Evolutionary conservation across 495 filamentous ascomycete species (phyloP), one percentile per base, ranked within the genome.

Genomic region (Evernia prunastri): DNA sequence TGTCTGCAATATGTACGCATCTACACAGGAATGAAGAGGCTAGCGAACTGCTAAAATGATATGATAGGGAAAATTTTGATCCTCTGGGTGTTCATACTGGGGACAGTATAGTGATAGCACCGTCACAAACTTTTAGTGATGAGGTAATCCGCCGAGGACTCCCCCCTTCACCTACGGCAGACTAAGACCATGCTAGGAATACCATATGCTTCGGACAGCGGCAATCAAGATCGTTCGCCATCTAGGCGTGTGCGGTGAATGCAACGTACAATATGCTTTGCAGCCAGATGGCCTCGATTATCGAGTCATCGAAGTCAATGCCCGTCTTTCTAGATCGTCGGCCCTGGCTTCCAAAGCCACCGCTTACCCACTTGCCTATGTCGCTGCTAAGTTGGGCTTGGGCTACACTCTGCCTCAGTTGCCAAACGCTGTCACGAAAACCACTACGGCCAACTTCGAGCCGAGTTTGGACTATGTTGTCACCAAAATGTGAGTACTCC

Each of bases 371-470:
- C 80, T 97, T 63, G 93, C 93, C 11, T 97, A 96, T 77, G 96
- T 94, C 64, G 93, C 93, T 63, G 93, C 93, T 47, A 97, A 97
- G 81, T 97, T 97, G 65, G 93, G 91, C 58, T 85, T 97, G 53
- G 93, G 93, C 25, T 92, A 97, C 78, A 96, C 86, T 68, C 82
- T 97, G 29, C 93, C 93, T 49, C 92, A 97, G 78, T 82, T 97
- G 29, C 93, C 94, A 68, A 97, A 97, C 70, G 92, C 93, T 61
- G 94, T 97, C 45, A 97, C 93, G 42, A 96, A 96, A 82, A 97
- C 93, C 25, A 97, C 93, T 23, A 98, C 94, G 15, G 93, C 93
- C 71, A 98, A 98, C 80, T 98, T 97, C 75, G 93, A 97, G 74
- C 93, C 93, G 43, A 96, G 91, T 66, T 82, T 97, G 60, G 93